Evolutionary conservation across 1,284 basidiomycete species (phyloP).

Genomic region (Marasmius oreades): DNA sequence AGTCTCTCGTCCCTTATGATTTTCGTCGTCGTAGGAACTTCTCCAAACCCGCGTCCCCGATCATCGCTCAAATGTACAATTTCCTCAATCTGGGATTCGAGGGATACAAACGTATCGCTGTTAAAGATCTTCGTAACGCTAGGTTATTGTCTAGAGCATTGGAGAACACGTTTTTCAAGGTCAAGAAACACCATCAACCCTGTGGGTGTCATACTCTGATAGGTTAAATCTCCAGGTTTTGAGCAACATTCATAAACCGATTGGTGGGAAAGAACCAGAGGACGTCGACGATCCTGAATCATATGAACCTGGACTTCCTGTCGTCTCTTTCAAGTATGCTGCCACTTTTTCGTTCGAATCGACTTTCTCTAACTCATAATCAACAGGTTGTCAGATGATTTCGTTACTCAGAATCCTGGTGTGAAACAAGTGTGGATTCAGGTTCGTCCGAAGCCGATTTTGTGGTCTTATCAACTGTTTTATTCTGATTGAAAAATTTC

Average conservation of each 20-base stretch:
- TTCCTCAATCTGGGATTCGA: slow-evolving; percentile 57
- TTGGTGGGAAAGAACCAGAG: slow-evolving; percentile 16
- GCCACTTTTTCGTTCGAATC: background rate
- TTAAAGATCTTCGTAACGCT: slow-evolving; percentile 61
- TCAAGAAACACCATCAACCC: no score
- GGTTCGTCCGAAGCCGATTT: no score
- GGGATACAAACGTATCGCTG: slow-evolving; percentile 47
- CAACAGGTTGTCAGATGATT: slow-evolving; percentile 49
- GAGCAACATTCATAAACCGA: slow-evolving; percentile 36
- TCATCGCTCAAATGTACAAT: slow-evolving; percentile 72
- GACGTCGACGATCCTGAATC: slow-evolving; percentile 35
- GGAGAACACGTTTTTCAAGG: slow-evolving; percentile 48
- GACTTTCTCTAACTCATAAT: background rate
- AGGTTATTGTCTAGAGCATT: slow-evolving; percentile 65
- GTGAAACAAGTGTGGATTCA: slow-evolving; percentile 65
- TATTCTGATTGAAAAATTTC: background rate
- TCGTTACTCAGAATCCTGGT: slow-evolving; percentile 48
- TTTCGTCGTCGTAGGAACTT: slow-evolving; percentile 49
- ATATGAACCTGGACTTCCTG: slow-evolving; percentile 61
- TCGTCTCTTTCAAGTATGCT: slow-evolving; percentile 60
- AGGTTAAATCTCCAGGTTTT: slow-evolving; percentile 25
- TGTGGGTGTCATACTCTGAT: background rate
- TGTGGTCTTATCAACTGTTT: no score
- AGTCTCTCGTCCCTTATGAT: slow-evolving; percentile 20
- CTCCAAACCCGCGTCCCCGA: slow-evolving; percentile 60